Evolutionary conservation across 2,329 filamentous ascomycete species (phyloP), one percentile per base, ranked within the genome.

Genomic region (Diaporthe humulicola): DNA sequence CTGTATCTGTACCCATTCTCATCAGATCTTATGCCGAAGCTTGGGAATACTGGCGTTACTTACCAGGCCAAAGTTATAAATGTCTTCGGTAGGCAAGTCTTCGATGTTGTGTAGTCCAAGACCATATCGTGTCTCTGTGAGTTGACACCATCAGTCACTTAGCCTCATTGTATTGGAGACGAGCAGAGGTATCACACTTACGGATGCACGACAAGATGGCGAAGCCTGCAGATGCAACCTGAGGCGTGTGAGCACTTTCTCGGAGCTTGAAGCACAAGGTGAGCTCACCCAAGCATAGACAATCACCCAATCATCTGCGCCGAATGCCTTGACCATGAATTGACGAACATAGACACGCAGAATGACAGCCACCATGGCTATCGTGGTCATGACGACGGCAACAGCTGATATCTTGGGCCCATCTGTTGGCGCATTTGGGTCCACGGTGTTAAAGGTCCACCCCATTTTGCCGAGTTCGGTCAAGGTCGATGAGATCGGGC

Each of bases 81-180:
- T 57, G 67, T 87, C 86, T 45, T 84, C 75, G 0, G 42, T 22
- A 0, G 85, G 85, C 76, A 87, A 81, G 58, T 86, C 83, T 1
- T 79, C 74, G 3, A 85, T 75, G 14, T 78, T 74, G 52, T 78
- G 77, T 1, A 87, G 76, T 6, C 85, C 85, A 0, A 87, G 80
- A 0, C 85, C 85, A 81, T 82, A 87, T 84, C 81, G 85, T 56
- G 85, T 85, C 76, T 87, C 85, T 87, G 64, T n/a, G 22, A 8
- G 58, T 48, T 22, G 14, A 2, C 15, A 15, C 40, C 7, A 33
- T 71, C 33, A 71, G 42, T 38, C 28, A 28, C 28, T 40, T 45
- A 8, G 25, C 3, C 4, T 28, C 22, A 2, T 22, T 19, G 15
- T 6, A 30, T 45, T 9, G 4, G 12, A 60, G 6, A 45, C 12